Conservation (phyloP, 352 stramenopile genomes). For the Phytophthora macrochlamydospora region DNA sequence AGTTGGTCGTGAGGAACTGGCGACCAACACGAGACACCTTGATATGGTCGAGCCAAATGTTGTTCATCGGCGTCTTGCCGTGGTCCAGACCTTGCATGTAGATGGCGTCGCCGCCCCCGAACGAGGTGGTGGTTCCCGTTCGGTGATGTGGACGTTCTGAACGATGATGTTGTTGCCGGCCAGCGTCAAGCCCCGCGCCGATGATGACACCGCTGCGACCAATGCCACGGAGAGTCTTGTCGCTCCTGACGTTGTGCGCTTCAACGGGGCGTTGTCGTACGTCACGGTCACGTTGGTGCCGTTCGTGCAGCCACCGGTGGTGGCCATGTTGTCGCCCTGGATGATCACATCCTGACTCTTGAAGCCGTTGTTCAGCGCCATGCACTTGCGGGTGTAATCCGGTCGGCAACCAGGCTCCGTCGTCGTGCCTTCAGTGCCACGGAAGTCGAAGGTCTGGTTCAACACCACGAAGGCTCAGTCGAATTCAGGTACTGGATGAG, state of each 20-base stretch:
- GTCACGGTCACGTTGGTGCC: too few species aligned
- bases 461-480: constrained; percentile 34
- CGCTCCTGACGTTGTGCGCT: constrained; percentile 4
- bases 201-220: constrained; percentile 43
- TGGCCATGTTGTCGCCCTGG: too few species aligned
- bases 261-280: too few species aligned
- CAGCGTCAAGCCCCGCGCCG: constrained; percentile 42
- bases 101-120: constrained; percentile 36
- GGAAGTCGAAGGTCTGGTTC: constrained; percentile 46
- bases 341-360: too few species aligned
- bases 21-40: constrained; percentile 34
- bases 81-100: constrained; percentile 28
- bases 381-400: too few species aligned
- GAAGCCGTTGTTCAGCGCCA: too few species aligned
- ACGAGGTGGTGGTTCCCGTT: too few species aligned
- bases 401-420: too few species aligned
- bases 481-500: constrained; percentile 36
- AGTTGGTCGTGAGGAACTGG: too few species aligned
- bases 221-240: constrained; percentile 52
- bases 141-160: constrained; percentile 27
- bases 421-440: too few species aligned
- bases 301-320: too few species aligned
- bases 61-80: constrained; percentile 26
- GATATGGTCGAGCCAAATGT: constrained; percentile 58
- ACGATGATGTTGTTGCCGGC: constrained; percentile 51